Base-by-base conservation (phyloP, 2,329 filamentous ascomycete species). In the Sphaerostilbella broomeana region DNA sequence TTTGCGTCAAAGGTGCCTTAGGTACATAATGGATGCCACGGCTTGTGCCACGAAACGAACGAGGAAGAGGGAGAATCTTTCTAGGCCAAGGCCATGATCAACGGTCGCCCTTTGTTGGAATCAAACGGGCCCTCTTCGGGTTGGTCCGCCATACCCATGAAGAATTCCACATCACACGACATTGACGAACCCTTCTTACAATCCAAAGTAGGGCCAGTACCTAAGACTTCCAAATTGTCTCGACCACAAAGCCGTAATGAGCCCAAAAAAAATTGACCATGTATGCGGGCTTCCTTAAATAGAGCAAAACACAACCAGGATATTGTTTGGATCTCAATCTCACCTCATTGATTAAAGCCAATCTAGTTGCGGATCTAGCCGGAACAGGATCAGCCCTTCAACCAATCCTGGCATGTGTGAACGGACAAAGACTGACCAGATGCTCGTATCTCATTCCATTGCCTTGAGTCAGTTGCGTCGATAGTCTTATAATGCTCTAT, bases 241-340 rank as follows among this genome's bases (percentile, higher is more conserved):
- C n/a, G n/a, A n/a, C n/a, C n/a, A n/a, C n/a, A n/a, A 18, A 17
- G 10, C 7, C 24, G 12, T 8, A 13, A 17, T n/a, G 22, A 24
- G 25, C 27, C 19, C 27, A n/a, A 20, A 21, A 16, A 11, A 20
- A 19, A 5, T 19, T 33, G 34, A 30, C 39, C 29, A 24, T 25
- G 26, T 21, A 7, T 11, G 19, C 16, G 11, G 11, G 24, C 5
- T 22, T 19, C 22, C 17, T 16, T 30, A 38, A 39, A 29, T 43
- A 34, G 30, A 39, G 29, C 40, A 39, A 43, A 17, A 38, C 29
- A 40, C 25, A 12, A 35, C 33, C 12, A 27, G 13, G 20, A 12
- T 16, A 35, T 20, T 11, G n/a, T 35, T 16, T 20, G 28, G 24
- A 31, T 38, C 33, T 38, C n/a, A n/a, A n/a, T n/a, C n/a, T n/a